Evolutionary conservation across 2,329 filamentous ascomycete species (phyloP).

Genomic region (Zymoseptoria tritici): DNA sequence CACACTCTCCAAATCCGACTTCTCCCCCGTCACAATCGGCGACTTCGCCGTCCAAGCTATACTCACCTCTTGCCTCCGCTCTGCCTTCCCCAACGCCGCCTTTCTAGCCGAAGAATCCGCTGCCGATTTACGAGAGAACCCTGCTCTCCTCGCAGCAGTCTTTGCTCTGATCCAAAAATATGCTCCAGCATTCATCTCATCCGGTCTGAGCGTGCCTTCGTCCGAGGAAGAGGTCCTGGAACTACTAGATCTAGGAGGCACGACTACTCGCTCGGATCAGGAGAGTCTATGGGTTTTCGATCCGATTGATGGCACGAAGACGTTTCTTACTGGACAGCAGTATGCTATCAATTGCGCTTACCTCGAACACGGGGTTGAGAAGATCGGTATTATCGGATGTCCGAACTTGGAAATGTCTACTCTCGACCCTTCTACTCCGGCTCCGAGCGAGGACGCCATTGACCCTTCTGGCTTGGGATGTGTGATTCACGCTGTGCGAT

Average conservation of each 20-base stretch:
- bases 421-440: conserved; percentile 35
- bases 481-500: conserved; percentile 43
- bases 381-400: conserved; percentile 54
- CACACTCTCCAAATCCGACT: conserved; percentile 50
- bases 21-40: conserved; percentile 55
- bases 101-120: conserved; percentile 58
- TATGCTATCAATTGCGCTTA: conserved; percentile 56
- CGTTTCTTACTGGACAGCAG: conserved; percentile 54
- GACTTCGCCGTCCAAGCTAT: conserved; percentile 59
- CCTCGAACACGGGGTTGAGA: conserved; percentile 50
- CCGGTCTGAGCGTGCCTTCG: conserved; percentile 33
- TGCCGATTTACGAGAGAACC: conserved; percentile 44
- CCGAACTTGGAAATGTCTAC: conserved; percentile 49
- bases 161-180: conserved; percentile 46
- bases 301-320: conserved; percentile 57
- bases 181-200: conserved; percentile 24
- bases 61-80: conserved; percentile 50
- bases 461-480: conserved; percentile 41
- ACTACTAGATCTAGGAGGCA: conserved; percentile 52
- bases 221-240: conserved; percentile 51
- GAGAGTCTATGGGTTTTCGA: conserved; percentile 55
- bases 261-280: conserved; percentile 34
- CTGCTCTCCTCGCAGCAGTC: conserved; percentile 44
- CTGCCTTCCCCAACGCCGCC: conserved; percentile 47
- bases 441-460: conserved; percentile 40